Conservation (phyloP, 2,329 filamentous ascomycete species). For the Diaporthe batatas region DNA sequence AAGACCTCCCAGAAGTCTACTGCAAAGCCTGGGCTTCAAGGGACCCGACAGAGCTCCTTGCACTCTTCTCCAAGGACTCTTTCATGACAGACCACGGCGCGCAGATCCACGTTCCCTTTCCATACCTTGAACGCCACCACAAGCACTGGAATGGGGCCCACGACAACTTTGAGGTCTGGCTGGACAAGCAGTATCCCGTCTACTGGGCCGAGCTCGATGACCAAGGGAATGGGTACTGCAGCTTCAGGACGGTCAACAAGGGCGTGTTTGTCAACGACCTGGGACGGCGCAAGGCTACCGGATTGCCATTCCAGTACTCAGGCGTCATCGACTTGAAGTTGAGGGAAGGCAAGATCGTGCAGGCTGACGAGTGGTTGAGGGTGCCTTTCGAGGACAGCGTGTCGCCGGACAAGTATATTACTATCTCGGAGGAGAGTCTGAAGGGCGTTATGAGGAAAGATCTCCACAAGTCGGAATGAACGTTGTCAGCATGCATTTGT, state of each 20-base stretch:
- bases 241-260: slow-evolving; percentile 29
- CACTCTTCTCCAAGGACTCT: slow-evolving; percentile 21
- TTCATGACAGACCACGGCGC: slow-evolving; percentile 29
- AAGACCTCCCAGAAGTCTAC: slow-evolving; percentile 20
- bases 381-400: slow-evolving; percentile 35
- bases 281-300: slow-evolving; percentile 29
- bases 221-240: slow-evolving; percentile 10
- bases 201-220: slow-evolving; percentile 32
- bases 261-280: slow-evolving; percentile 34
- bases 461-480: slow-evolving; percentile 2
- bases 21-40: slow-evolving; percentile 18
- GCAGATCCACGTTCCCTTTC: slow-evolving; percentile 9
- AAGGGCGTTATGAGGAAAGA: slow-evolving; percentile 26
- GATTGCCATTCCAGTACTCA: slow-evolving; percentile 30
- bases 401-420: slow-evolving; percentile 25
- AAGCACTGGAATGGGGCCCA: slow-evolving; percentile 32
- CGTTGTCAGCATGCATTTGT: neutral
- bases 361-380: slow-evolving; percentile 32
- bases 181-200: slow-evolving; percentile 25
- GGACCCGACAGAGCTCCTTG: neutral
- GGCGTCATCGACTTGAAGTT: slow-evolving; percentile 28
- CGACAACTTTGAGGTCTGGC: slow-evolving; percentile 18
- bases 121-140: slow-evolving; percentile 28
- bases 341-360: slow-evolving; percentile 19
- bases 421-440: slow-evolving; percentile 22